Percentiles rank a stretch among this genome's conserved stretches.
These are phyloP conservation scores for Zymoseptoria passerinii DNA, from an alignment of 2,329 filamentous ascomycete species.

Conservation along the genomic window DNA sequence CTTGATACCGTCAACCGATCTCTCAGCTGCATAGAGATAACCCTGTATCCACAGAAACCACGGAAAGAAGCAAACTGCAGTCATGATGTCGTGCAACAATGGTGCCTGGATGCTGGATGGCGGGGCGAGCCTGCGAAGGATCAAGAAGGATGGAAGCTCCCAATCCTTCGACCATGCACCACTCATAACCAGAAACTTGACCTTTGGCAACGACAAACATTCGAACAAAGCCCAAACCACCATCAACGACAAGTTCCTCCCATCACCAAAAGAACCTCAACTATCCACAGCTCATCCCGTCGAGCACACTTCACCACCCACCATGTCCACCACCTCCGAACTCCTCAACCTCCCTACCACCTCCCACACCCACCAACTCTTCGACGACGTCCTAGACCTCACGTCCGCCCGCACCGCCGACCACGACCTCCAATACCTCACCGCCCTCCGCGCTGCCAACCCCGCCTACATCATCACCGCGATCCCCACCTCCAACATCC, in stretches of 20 bases:
- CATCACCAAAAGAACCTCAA: background rate
- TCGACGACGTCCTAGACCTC: slow-evolving; percentile 29
- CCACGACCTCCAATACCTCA: slow-evolving; percentile 33
- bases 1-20: background rate
- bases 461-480: slow-evolving; percentile 33
- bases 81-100: background rate
- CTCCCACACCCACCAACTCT: slow-evolving; percentile 24
- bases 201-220: background rate
- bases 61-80: background rate
- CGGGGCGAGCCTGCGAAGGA: background rate
- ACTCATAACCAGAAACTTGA: background rate
- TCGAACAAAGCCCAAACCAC: too few relatives aligned
- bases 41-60: background rate
- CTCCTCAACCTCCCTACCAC: background rate
- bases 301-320: background rate
- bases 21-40: background rate
- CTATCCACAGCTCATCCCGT: background rate
- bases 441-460: slow-evolving; percentile 30
- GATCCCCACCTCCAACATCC: slow-evolving; percentile 31
- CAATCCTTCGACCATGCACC: background rate
- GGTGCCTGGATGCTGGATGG: background rate
- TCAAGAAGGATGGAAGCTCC: background rate
- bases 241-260: background rate
- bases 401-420: slow-evolving; percentile 32
- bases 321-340: background rate